Base-by-base conservation (phyloP, 208 protist species). In the Crithidia mellificae region DNA sequence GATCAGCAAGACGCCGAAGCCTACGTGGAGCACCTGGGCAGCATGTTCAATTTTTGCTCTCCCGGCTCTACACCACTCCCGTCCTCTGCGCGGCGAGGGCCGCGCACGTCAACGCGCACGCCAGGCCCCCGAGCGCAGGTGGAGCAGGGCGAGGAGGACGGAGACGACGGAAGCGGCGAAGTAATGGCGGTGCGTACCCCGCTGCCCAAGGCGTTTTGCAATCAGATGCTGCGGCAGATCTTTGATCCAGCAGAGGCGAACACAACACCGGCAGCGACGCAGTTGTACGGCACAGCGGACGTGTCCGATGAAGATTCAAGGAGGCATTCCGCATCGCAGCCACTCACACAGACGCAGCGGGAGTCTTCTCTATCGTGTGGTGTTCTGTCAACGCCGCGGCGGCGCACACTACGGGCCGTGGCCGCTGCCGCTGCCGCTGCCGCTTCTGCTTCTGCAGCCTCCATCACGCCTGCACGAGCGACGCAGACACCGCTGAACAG, bases 1-100 rank as follows among this genome's bases (percentile, higher is more conserved):
- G 61, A 57, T 17, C 68, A 73, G 32, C 52, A 68, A 22, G 69
- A 71, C 29, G 68, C 65, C 19, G 75, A 81, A 12, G 76, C 62
- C 11, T 81, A 75, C 54, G 61, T 81, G 25, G 51, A 53, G 17
- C 80, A 73, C 41, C 63, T 82, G 3, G 41, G 57, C 15, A 54
- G 54, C 19, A 30, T 77, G 41, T 86, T 83, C 55, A 73, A 76
- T 38, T 86, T 80, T 64, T 49, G 38, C 34, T 76, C 81, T 1
- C 77, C 81, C 4, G 51, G 64, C 15, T 77, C 81, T 0, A 86
- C 81, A 8, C 80, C 80, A 22, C 43, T 83, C 15, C 69, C 66
- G 4, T 58, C 63, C 4, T 59, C 65, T 19, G 68, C 57, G 25
- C 54, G 50, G 3, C 59, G 47, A 12, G 6, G 25, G 5, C 30